phyloP scores from a whole-genome alignment of 1,139 yeast species.

The Geotrichum fermentans region DNA sequence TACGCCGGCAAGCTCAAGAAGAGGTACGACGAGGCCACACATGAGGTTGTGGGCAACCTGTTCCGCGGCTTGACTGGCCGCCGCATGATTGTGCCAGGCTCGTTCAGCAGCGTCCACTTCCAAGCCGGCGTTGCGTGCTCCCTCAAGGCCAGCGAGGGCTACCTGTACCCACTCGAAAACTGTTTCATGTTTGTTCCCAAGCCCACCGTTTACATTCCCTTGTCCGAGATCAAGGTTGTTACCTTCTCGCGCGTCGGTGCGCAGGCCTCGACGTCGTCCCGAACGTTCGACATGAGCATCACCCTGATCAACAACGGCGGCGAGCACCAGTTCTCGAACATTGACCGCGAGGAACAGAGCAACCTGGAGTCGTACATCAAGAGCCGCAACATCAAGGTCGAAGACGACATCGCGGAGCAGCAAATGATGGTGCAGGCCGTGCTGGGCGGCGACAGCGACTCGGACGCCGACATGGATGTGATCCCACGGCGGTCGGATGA shows the following conservation, averaged over 20 bases:
- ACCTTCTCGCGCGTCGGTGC: slow-evolving; percentile 88
- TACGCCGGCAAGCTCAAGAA: slow-evolving; percentile 72
- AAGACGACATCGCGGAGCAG: slow-evolving; percentile 51
- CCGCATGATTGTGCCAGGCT: slow-evolving; percentile 81
- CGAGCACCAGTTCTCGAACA: slow-evolving; percentile 80
- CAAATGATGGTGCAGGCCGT: slow-evolving; percentile 38
- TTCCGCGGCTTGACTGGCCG: slow-evolving; percentile 87
- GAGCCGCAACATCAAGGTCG: slow-evolving; percentile 72
- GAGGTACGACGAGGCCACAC: slow-evolving; percentile 76
- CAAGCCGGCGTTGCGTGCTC: slow-evolving; percentile 91
- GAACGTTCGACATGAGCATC: slow-evolving; percentile 90
- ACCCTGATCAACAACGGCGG: slow-evolving; percentile 60
- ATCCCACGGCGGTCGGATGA: slow-evolving; percentile 42
- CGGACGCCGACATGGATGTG: slow-evolving; percentile 22
- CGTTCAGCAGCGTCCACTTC: slow-evolving; percentile 54
- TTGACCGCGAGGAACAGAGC: slow-evolving; percentile 85
- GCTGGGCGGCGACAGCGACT: slow-evolving; percentile 17
- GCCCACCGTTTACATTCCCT: slow-evolving; percentile 89
- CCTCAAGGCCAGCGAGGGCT: slow-evolving; percentile 92
- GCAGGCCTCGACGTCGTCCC: slow-evolving; percentile 61
- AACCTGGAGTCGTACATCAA: slow-evolving; percentile 69
- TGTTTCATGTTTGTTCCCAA: slow-evolving; percentile 88
- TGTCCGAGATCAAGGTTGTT: slow-evolving; percentile 67
- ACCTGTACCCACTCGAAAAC: slow-evolving; percentile 83
- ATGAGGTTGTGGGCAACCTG: slow-evolving; percentile 81